phyloP scores from a whole-genome alignment of 805 yeast species.

The Nematodospora valgi region DNA sequence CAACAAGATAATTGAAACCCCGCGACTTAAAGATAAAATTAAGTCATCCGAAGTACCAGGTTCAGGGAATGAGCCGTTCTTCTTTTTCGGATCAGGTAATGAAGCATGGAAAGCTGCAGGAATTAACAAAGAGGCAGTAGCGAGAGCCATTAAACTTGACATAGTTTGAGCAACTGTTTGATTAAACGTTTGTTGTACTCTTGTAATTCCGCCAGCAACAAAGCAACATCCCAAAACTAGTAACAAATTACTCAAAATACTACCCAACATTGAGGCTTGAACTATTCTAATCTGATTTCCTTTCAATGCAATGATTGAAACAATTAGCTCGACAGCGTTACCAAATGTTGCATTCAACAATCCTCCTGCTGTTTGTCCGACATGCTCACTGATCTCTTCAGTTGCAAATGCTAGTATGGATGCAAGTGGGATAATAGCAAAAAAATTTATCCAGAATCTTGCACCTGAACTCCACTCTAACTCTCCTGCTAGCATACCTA shows the following conservation, averaged over 20 bases:
- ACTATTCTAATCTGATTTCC: constrained; percentile 90
- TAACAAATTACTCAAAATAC: constrained; percentile 81
- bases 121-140: constrained; percentile 81
- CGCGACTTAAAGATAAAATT: constrained; percentile 77
- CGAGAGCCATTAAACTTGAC: constrained; percentile 89
- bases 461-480: constrained; percentile 51
- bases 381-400: constrained; percentile 82
- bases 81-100: constrained; percentile 46
- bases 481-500: constrained; percentile 75
- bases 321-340: constrained; percentile 95
- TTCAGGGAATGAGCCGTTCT: constrained; percentile 30
- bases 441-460: constrained; percentile 71
- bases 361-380: constrained; percentile 93
- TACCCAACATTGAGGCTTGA: constrained; percentile 96
- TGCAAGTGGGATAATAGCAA: constrained; percentile 91
- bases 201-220: constrained; percentile 84
- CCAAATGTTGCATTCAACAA: constrained; percentile 95
- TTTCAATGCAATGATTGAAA: constrained; percentile 81
- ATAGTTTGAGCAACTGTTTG: constrained; percentile 98
- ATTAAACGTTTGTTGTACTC: constrained; percentile 83
- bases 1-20: constrained; percentile 77
- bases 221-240: constrained; percentile 96
- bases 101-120: constrained; percentile 97
- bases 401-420: constrained; percentile 88
- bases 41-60: constrained; percentile 39